Conservation (phyloP, 306 rosid genomes). For the Cucumis hystrix region DNA sequence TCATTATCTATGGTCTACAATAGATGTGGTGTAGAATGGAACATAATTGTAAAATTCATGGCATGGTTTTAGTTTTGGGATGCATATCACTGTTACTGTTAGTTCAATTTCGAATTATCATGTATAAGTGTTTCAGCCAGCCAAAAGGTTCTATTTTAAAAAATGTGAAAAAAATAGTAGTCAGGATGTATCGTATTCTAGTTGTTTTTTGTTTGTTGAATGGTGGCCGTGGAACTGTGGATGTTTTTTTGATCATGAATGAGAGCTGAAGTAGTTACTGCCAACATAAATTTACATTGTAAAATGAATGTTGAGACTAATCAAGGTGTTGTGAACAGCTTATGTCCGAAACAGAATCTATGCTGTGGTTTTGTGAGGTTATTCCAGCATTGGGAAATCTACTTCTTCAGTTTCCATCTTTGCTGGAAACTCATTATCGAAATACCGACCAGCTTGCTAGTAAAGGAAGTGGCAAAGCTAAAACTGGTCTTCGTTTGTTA, state of each 20-base stretch:
- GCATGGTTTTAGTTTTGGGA: neutral
- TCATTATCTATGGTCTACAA: neutral
- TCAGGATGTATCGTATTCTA: neutral
- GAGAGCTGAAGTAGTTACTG: neutral
- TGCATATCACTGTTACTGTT: neutral
- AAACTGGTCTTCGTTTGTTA: constrained; percentile 57
- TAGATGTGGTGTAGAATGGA: neutral
- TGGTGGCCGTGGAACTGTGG: neutral
- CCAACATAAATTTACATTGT: neutral
- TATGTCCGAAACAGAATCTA: constrained; percentile 40
- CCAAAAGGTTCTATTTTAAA: neutral
- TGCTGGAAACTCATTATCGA: constrained; percentile 65
- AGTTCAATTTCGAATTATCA: neutral
- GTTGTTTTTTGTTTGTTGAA: neutral
- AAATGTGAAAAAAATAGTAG: neutral
- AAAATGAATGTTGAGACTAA: constrained; percentile 1
- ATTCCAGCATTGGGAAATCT: constrained; percentile 60
- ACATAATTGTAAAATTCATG: neutral
- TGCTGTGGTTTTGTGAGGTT: constrained; percentile 55
- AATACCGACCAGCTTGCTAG: constrained; percentile 20
- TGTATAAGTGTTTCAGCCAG: neutral
- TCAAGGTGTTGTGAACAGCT: constrained; percentile 31
- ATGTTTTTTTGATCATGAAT: neutral
- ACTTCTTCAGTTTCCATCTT: constrained; percentile 58
- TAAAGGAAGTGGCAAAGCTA: constrained; percentile 14